Evolutionary conservation across 176 grass and related monocot species (phyloP).

Genomic region (Cenchrus purpureus): DNA sequence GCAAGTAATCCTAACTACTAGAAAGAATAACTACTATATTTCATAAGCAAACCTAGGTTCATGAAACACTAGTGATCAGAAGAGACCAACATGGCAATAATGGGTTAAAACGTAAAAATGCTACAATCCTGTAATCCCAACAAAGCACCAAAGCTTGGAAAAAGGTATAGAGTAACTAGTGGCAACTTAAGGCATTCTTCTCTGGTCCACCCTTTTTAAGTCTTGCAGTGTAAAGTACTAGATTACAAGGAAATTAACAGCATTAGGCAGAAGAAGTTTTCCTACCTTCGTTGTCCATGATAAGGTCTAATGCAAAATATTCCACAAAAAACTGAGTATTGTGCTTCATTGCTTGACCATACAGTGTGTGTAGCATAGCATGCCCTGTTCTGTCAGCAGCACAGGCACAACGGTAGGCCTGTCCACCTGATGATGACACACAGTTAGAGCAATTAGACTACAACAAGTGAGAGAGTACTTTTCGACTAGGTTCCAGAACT

Average conservation of each 20-base stretch:
- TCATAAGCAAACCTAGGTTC: constrained; percentile 28
- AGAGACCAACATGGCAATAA: neutral
- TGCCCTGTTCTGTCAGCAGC: constrained; percentile 97
- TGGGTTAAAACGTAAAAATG: neutral
- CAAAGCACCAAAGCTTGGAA: neutral
- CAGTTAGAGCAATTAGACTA: constrained; percentile 3
- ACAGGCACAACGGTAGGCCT: constrained; percentile 93
- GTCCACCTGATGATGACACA: constrained; percentile 66
- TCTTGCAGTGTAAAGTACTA: constrained; percentile 1
- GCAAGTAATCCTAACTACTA: neutral
- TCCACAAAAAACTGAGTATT: constrained; percentile 98
- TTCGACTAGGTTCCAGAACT: constrained; percentile 7
- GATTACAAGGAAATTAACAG: neutral
- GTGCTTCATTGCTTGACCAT: constrained; percentile 98
- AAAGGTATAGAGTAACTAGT: neutral
- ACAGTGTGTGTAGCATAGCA: constrained; percentile 92
- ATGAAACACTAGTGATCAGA: constrained; percentile 4
- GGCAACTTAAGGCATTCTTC: neutral
- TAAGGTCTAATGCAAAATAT: constrained; percentile 83
- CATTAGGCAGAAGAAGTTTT: neutral
- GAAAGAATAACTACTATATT: neutral
- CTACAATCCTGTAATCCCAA: constrained; percentile 1
- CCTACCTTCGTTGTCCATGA: constrained; percentile 73
- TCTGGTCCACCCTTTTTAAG: neutral
- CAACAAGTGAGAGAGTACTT: neutral